Conservation (phyloP, 805 yeast genomes). For the Kockiozyma suomiensis region DNA sequence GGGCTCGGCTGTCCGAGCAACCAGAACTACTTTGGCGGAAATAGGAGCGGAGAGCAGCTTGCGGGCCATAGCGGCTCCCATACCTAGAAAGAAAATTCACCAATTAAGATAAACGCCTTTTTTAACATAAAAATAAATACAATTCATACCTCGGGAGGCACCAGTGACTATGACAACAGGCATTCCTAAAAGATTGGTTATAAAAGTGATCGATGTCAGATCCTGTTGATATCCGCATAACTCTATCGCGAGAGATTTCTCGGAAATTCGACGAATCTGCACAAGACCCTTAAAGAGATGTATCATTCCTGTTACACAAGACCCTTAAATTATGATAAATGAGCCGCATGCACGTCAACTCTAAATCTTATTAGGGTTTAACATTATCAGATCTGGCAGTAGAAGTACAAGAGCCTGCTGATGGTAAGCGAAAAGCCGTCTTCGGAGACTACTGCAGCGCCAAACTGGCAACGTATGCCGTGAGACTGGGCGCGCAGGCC, state of each 20-base stretch:
- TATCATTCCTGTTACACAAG: neutral
- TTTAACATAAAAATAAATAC: neutral
- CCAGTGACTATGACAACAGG: conserved; percentile 43
- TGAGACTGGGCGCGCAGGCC: too few relatives aligned
- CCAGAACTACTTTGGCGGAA: conserved; percentile 50
- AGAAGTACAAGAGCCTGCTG: neutral
- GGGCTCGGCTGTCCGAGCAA: conserved; percentile 26
- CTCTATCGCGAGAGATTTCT: too few relatives aligned
- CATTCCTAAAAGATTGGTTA: neutral
- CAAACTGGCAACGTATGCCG: neutral
- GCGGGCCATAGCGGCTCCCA: conserved; percentile 75
- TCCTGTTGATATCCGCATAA: too few relatives aligned
- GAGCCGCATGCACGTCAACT: conserved; percentile 1
- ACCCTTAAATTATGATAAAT: neutral
- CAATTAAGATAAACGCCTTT: too few relatives aligned
- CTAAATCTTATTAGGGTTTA: neutral
- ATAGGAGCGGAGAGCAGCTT: conserved; percentile 46
- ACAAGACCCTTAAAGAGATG: neutral
- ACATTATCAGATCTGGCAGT: conserved; percentile 1
- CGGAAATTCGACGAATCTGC: too few relatives aligned
- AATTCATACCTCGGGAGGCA: conserved; percentile 41
- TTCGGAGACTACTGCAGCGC: neutral
- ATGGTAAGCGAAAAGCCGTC: conserved; percentile 6
- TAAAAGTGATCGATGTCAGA: neutral
- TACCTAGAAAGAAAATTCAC: conserved; percentile 20